Evolutionary conservation across 2,329 filamentous ascomycete genomes (phyloP).

Genomic region (Setomelanomma holmii): DNA sequence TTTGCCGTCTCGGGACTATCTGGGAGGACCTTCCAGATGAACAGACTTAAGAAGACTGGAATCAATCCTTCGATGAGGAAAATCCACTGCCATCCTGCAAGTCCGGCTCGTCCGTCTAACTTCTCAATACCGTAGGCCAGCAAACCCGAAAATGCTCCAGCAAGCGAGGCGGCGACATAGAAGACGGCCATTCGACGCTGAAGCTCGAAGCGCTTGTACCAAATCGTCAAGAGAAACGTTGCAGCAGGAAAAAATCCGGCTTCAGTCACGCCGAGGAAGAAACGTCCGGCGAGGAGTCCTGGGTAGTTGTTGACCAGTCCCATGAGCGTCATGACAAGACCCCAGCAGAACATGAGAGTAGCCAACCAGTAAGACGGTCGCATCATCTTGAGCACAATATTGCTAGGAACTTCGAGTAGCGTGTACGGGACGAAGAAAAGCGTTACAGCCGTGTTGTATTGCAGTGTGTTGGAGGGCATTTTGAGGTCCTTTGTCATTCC

Average conservation of each 20-base stretch:
- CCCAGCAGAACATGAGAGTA: slow-evolving; percentile 69
- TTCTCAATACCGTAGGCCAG: slow-evolving; percentile 42
- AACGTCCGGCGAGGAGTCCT: slow-evolving; percentile 23
- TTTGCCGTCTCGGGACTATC: slow-evolving; percentile 55
- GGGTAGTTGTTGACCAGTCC: slow-evolving; percentile 23
- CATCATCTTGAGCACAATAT: slow-evolving; percentile 75
- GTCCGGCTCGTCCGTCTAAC: slow-evolving; percentile 31
- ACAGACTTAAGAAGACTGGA: slow-evolving; percentile 48
- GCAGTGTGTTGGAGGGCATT: slow-evolving; percentile 59
- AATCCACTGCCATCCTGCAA: slow-evolving; percentile 42
- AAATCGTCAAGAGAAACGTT: slow-evolving; percentile 49
- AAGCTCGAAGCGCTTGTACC: slow-evolving; percentile 43
- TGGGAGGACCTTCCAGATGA: slow-evolving; percentile 61
- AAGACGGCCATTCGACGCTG: slow-evolving; percentile 44
- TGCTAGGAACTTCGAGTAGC: slow-evolving; percentile 76
- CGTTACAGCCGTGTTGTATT: slow-evolving; percentile 76
- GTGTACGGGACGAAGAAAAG: slow-evolving; percentile 87
- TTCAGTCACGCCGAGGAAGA: slow-evolving; percentile 41
- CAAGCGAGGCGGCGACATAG: slow-evolving; percentile 39
- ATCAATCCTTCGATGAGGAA: slow-evolving; percentile 38
- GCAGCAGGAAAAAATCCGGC: slow-evolving; percentile 71
- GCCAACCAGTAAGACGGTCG: slow-evolving; percentile 77
- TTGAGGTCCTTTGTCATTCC: slow-evolving; percentile 64
- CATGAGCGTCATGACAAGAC: slow-evolving; percentile 50
- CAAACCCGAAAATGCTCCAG: slow-evolving; percentile 43